These are phyloP conservation scores for Syncephalis fuscata DNA, from an alignment of 371 early-diverging fungal genomes.

Conservation along the genomic window DNA sequence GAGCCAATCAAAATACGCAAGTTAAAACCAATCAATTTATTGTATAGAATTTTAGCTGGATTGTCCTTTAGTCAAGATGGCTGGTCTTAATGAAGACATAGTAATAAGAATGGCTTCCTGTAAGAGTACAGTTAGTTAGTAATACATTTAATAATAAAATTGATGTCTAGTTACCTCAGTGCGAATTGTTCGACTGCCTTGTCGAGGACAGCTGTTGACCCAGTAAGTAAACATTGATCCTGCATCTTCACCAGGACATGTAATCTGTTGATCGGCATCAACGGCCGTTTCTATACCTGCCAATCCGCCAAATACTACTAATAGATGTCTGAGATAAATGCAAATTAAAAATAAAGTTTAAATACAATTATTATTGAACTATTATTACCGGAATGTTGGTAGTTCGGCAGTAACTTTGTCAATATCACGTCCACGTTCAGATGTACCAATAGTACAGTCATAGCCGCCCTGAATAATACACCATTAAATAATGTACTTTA, in stretches of 20 bases:
- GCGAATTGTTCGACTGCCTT: constrained; percentile 46
- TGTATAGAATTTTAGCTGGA: not conserved
- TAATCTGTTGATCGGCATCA: constrained; percentile 47
- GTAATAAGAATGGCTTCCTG: constrained; percentile 8
- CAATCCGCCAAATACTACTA: constrained; percentile 54
- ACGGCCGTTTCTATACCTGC: constrained; percentile 50
- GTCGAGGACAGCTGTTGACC: constrained; percentile 34
- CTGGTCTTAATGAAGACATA: constrained; percentile 6
- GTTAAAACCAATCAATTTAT: no score
- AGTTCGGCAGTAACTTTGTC: constrained; percentile 14
- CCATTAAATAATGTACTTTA: not conserved
- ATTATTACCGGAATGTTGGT: constrained; percentile 9
- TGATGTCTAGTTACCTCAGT: constrained; percentile 41
- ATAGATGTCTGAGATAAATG: constrained; percentile 24
- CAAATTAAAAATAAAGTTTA: constrained; percentile 1
- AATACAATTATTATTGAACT: not conserved
- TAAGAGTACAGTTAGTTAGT: not conserved
- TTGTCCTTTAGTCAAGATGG: constrained; percentile 5
- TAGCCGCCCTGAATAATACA: constrained; percentile 28
- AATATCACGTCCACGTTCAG: constrained; percentile 34
- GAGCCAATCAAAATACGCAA: no score
- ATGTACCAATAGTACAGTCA: constrained; percentile 49
- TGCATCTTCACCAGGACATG: constrained; percentile 37
- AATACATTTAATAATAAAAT: not conserved
- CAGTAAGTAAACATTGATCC: constrained; percentile 43